Base-by-base conservation (phyloP, 2,329 filamentous ascomycete genomes). In the Rutstroemia sp. region DNA sequence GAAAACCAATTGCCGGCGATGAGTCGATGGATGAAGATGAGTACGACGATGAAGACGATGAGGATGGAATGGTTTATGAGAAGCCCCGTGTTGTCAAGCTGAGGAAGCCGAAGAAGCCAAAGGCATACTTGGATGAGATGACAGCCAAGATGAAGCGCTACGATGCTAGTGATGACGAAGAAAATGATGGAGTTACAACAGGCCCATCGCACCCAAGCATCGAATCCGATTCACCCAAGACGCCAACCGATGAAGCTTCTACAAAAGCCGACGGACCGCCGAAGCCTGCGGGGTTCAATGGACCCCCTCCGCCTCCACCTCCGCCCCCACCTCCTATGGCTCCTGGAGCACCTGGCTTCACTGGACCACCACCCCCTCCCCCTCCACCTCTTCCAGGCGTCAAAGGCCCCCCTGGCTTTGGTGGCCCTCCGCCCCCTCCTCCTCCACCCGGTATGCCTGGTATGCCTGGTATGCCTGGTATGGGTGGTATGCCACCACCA, bases 71-170 rank as follows among this genome's bases (percentile, higher is more conserved):
- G 34, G 76, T 76, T 19, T 78, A 82, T 48, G 84, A 86, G 39
- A 92, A 86, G 72, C 88, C 92, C 41, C 82, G 86, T 55, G 74
- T 96, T 50, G 82, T 96, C 57, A 81, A 94, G 70, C 82, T 92
- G 72, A 86, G 82, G 69, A 82, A 89, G 60, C 89, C 90, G 10
- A 70, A 68, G 10, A 76, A 75, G 75, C 83, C 77, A 39, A 65
- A 63, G 75, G 83, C 68, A 70, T 92, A 73, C 67, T 86, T 76
- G 73, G 78, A 73, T 67, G 83, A 96, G 71, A 86, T 96, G 63
- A 81, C 83, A 37, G 81, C 84, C 51, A 94, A 88, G 72, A 81
- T 92, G 66, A 86, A 86, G 73, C 82, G 76, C 59, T 82, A 84
- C 65, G 88, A 88, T 67, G 87, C 78, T 47, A 71, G 66, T 56